Conservation (phyloP, 2,329 filamentous ascomycete species). For the Colletotrichum sp. region DNA sequence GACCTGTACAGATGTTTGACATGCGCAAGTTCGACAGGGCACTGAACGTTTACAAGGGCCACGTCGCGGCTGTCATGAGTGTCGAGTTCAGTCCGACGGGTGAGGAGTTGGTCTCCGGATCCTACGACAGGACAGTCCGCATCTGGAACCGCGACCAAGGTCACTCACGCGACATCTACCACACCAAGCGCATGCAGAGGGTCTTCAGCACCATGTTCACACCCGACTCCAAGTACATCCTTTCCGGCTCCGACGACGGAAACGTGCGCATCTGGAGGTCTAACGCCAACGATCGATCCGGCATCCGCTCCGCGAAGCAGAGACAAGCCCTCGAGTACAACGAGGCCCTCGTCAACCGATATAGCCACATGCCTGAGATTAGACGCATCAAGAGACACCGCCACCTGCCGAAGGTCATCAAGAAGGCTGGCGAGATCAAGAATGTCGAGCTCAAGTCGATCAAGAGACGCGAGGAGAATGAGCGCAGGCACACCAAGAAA, state of each 20-base stretch:
- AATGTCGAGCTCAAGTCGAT: constrained; percentile 83
- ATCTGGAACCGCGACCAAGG: constrained; percentile 83
- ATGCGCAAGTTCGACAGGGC: constrained; percentile 89
- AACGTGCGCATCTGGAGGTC: constrained; percentile 88
- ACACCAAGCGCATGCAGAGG: constrained; percentile 97
- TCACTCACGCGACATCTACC: constrained; percentile 91
- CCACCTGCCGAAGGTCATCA: constrained; percentile 89
- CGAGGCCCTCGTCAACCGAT: constrained; percentile 80
- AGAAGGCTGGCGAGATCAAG: constrained; percentile 98
- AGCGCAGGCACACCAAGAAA: constrained; percentile 88
- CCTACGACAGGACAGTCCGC: constrained; percentile 84
- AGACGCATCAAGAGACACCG: constrained; percentile 88
- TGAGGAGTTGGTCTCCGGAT: constrained; percentile 89
- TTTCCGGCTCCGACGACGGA: constrained; percentile 92
- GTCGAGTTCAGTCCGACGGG: constrained; percentile 95
- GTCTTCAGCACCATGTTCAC: constrained; percentile 88
- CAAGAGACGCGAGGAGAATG: constrained; percentile 92
- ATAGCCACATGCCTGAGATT: constrained; percentile 96
- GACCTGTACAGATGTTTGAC: constrained; percentile 69
- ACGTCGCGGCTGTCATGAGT: constrained; percentile 92
- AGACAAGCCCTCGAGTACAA: constrained; percentile 93
- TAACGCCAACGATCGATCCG: constrained; percentile 81
- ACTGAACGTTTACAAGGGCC: constrained; percentile 87
- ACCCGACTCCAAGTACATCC: constrained; percentile 86
- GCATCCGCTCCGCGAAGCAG: constrained; percentile 84